Conservation (phyloP, 2,329 filamentous ascomycete genomes). For the Beauveria pseudobassiana region DNA sequence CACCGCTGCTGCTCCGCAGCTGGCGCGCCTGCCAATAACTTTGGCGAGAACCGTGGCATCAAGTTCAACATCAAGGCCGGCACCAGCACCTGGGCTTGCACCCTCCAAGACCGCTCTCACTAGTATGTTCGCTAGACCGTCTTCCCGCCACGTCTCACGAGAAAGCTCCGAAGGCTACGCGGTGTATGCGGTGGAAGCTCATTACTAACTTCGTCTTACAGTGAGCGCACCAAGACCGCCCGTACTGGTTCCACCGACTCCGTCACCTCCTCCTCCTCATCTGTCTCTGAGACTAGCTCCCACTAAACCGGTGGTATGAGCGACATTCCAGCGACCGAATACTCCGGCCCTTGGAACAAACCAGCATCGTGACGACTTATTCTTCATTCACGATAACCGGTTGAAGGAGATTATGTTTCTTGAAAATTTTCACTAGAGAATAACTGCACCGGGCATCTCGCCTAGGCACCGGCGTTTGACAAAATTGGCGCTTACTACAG, state of each 20-base stretch:
- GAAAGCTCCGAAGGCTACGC: neutral
- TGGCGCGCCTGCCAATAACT: slow-evolving; percentile 9
- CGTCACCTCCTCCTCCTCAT: slow-evolving; percentile 23
- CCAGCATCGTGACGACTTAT: neutral
- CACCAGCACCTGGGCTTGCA: slow-evolving; percentile 31
- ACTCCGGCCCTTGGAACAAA: neutral
- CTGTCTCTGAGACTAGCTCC: slow-evolving; percentile 5
- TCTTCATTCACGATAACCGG: neutral
- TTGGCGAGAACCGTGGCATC: slow-evolving; percentile 34
- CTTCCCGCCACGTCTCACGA: neutral
- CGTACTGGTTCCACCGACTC: slow-evolving; percentile 30
- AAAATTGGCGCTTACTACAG: slow-evolving; percentile 2
- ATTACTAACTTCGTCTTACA: slow-evolving; percentile 18
- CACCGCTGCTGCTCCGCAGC: slow-evolving; percentile 15
- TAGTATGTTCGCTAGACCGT: slow-evolving; percentile 30
- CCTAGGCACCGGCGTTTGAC: neutral
- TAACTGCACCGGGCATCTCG: neutral
- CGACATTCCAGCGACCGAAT: neutral
- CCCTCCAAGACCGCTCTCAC: slow-evolving; percentile 34
- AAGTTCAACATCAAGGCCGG: slow-evolving; percentile 41
- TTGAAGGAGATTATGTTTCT: neutral
- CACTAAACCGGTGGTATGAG: neutral
- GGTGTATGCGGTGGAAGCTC: neutral
- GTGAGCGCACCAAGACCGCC: slow-evolving; percentile 33
- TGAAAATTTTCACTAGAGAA: neutral